Evolutionary conservation across 164 flowering plant genomes (phyloP).

Genomic region (Sextonia rubra): DNA sequence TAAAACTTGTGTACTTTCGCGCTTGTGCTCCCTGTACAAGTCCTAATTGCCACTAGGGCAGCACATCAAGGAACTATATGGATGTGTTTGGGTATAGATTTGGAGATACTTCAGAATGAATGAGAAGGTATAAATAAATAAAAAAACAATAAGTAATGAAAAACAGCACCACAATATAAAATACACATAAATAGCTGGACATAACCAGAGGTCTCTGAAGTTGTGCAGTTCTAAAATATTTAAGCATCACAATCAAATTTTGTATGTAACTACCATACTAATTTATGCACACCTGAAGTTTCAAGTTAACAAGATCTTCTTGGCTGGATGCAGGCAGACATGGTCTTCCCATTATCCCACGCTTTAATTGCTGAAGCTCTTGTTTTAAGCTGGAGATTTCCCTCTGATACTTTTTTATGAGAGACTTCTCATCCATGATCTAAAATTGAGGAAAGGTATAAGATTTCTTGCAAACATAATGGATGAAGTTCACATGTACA

Average conservation of each 20-base stretch:
- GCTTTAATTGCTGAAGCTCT: slow-evolving; percentile 70
- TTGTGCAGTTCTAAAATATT: too few species aligned
- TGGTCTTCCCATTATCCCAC: slow-evolving; percentile 56
- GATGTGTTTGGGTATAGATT: too few species aligned
- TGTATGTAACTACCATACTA: background rate
- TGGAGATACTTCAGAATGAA: background rate
- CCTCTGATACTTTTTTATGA: slow-evolving; percentile 79
- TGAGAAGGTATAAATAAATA: background rate
- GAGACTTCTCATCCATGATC: slow-evolving; percentile 88
- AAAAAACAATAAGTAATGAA: too few species aligned
- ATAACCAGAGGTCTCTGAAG: background rate
- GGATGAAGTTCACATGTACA: background rate
- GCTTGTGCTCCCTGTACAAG: too few species aligned
- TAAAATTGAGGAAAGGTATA: slow-evolving; percentile 15
- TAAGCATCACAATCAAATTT: too few species aligned
- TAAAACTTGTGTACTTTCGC: too few species aligned
- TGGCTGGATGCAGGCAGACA: slow-evolving; percentile 36
- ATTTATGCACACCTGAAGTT: slow-evolving; percentile 62
- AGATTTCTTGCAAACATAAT: background rate
- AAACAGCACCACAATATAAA: background rate
- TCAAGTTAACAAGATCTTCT: slow-evolving; percentile 70
- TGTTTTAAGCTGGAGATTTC: slow-evolving; percentile 67
- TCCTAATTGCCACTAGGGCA: too few species aligned
- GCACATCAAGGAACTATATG: too few species aligned
- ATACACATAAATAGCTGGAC: background rate